A percentile compares a stretch with the other conserved stretches of the same genome.
phyloP scores from a whole-genome alignment of 305 asterid genomes.

The Solanum hybrid region DNA sequence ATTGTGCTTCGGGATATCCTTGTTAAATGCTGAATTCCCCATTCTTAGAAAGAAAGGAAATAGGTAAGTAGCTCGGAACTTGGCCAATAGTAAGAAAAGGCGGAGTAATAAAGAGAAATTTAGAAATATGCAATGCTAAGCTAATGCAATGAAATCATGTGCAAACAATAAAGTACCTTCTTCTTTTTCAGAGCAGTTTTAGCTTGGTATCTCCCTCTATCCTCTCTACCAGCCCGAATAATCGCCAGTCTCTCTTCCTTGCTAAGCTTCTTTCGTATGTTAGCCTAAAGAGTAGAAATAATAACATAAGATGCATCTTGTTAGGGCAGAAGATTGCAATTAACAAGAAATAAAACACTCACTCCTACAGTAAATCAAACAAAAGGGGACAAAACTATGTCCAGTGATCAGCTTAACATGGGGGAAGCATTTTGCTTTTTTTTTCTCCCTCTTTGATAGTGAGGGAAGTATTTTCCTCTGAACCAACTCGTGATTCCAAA shows the following conservation, averaged over 20 bases:
- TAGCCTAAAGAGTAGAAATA: slow-evolving; percentile 42
- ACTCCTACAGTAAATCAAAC: neutral
- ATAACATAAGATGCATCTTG: slow-evolving; percentile 10
- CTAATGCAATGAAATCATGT: neutral
- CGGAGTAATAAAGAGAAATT: neutral
- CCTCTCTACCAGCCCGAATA: slow-evolving; percentile 71
- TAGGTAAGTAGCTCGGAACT: neutral
- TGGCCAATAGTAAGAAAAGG: neutral
- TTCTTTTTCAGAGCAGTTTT: slow-evolving; percentile 60
- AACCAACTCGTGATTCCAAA: neutral
- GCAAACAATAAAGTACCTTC: slow-evolving; percentile 36
- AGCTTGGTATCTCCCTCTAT: slow-evolving; percentile 63
- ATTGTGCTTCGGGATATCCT: neutral
- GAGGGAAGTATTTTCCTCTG: neutral
- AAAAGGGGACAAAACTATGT: neutral
- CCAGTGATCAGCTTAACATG: neutral
- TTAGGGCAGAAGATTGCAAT: neutral
- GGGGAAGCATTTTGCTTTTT: neutral
- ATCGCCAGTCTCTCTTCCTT: slow-evolving; percentile 60
- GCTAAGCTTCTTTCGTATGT: slow-evolving; percentile 56
- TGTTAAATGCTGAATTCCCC: neutral
- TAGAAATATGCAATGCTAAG: neutral
- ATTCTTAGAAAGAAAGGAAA: neutral
- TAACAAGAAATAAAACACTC: slow-evolving; percentile 1
- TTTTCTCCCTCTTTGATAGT: neutral